Conservation (phyloP, 228 moss, liverwort and hornwort species). For the Sphagnum fallax region DNA sequence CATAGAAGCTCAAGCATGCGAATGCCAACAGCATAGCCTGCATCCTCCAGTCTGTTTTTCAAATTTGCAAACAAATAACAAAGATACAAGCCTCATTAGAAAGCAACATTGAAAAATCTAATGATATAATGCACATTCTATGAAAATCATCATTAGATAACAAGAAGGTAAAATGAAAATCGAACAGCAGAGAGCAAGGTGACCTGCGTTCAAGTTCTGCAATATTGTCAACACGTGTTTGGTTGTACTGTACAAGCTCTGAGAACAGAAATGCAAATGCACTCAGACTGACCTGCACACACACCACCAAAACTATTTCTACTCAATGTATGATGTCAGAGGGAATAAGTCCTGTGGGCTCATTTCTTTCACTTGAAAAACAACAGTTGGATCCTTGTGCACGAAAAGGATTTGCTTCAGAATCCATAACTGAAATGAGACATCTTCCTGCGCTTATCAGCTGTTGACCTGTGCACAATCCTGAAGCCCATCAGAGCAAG, state of each 20-base stretch:
- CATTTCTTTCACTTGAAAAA: neutral
- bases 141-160: neutral
- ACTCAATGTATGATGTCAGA: neutral
- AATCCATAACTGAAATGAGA: neutral
- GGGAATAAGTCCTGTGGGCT: neutral
- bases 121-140: neutral
- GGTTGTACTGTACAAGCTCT: slow-evolving; percentile 87
- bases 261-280: slow-evolving; percentile 85
- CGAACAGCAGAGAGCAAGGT: neutral
- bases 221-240: slow-evolving; percentile 87
- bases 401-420: neutral
- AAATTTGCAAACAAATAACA: slow-evolving; percentile 5
- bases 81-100: neutral
- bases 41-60: slow-evolving; percentile 73
- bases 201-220: slow-evolving; percentile 84
- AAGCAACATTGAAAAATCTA: neutral
- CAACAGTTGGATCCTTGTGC: neutral
- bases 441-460: neutral
- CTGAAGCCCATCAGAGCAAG: neutral
- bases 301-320: neutral
- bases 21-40: slow-evolving; percentile 72
- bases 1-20: slow-evolving; percentile 73
- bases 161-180: too few species aligned
- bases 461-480: neutral
- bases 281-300: slow-evolving; percentile 82